Evolutionary conservation across 108 stramenopile species (phyloP).

Genomic region (Nannochloropsis oceanica): DNA sequence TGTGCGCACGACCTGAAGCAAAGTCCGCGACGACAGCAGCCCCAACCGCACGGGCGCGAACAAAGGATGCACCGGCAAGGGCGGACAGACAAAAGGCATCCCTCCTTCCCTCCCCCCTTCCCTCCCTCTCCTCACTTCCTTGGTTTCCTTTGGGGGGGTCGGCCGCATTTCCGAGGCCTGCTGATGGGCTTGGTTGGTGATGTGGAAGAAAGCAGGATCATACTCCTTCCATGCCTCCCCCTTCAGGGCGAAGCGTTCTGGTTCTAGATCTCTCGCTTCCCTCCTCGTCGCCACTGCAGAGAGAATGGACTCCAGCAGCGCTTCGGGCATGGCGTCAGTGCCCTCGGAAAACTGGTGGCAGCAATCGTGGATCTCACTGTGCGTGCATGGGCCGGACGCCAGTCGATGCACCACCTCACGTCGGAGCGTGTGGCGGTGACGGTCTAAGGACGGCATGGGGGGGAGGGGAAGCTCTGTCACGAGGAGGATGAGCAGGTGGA

Average conservation of each 20-base stretch:
- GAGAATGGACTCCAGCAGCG: constrained; percentile 28
- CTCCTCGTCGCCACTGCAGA: constrained; percentile 49
- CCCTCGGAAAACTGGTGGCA: constrained; percentile 4
- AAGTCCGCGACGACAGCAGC: neutral
- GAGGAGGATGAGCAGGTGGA: constrained; percentile 18
- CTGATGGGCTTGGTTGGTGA: constrained; percentile 70
- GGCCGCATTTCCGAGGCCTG: constrained; percentile 67
- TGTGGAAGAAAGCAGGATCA: constrained; percentile 71
- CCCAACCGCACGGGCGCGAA: constrained; percentile 4
- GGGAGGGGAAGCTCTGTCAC: constrained; percentile 19
- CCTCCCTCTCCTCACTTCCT: neutral
- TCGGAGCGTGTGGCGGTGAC: constrained; percentile 37
- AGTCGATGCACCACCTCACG: constrained; percentile 75
- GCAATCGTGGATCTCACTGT: constrained; percentile 55
- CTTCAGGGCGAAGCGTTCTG: constrained; percentile 53
- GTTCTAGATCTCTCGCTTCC: constrained; percentile 31
- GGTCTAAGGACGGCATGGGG: neutral
- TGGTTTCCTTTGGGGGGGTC: constrained; percentile 3
- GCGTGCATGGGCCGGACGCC: constrained; percentile 64
- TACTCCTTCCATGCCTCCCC: constrained; percentile 61
- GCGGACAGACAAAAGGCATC: neutral
- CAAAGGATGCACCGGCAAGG: constrained; percentile 18
- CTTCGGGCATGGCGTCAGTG: neutral
- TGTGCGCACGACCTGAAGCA: constrained; percentile 1
- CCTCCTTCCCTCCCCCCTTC: neutral